Evolutionary conservation across 306 rosid species (phyloP).

Genomic region (Quercus parvula): DNA sequence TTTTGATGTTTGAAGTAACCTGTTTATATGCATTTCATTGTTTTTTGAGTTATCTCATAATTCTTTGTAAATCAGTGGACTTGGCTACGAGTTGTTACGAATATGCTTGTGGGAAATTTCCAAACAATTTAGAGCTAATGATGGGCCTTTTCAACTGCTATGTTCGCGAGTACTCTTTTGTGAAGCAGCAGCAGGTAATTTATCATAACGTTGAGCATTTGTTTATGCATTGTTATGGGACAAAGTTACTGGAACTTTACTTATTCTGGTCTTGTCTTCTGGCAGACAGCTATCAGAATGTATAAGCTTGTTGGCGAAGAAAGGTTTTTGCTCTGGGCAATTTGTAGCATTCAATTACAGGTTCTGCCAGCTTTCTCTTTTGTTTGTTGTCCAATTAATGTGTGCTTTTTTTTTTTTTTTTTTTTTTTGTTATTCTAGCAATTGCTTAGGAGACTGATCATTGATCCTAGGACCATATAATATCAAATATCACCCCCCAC

Average conservation of each 20-base stretch:
- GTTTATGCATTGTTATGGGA: background rate
- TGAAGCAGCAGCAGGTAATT: slow-evolving; percentile 94
- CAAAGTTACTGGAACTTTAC: background rate
- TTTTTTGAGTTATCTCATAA: slow-evolving; percentile 12
- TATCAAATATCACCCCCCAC: too few relatives aligned
- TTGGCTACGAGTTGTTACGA: slow-evolving; percentile 90
- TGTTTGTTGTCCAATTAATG: background rate
- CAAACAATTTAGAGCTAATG: slow-evolving; percentile 75
- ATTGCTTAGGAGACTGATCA: too few relatives aligned
- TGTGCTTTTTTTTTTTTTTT: background rate
- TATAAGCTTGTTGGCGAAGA: slow-evolving; percentile 93
- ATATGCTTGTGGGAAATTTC: slow-evolving; percentile 78
- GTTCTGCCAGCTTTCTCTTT: slow-evolving; percentile 35
- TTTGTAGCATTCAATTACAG: slow-evolving; percentile 98
- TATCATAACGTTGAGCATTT: background rate
- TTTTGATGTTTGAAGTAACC: slow-evolving; percentile 7
- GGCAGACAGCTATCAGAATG: slow-evolving; percentile 98
- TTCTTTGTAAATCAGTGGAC: slow-evolving; percentile 58
- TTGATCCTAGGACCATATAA: too few relatives aligned
- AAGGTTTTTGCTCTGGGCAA: slow-evolving; percentile 94
- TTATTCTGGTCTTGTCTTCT: slow-evolving; percentile 8
- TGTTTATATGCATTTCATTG: slow-evolving; percentile 10
- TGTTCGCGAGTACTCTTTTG: slow-evolving; percentile 92
- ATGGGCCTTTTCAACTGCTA: slow-evolving; percentile 95
- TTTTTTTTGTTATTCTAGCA: too few relatives aligned